These are phyloP conservation scores for Coemansia sp. DNA, from an alignment of 192 early-diverging fungal species.

Conservation along the genomic window DNA sequence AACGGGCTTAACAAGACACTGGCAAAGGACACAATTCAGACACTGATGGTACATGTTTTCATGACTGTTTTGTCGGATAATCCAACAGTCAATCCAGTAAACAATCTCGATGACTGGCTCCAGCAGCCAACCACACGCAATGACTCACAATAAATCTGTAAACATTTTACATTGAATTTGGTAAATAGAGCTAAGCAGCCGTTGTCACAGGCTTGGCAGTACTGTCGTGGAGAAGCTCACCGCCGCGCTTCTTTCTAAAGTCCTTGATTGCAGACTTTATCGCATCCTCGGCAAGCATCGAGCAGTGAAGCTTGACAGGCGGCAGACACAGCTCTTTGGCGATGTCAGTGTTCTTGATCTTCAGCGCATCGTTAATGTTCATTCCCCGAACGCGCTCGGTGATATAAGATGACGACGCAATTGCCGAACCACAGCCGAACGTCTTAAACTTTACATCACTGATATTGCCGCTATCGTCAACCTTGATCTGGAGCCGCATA, in stretches of 20 bases:
- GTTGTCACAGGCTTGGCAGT: slow-evolving; percentile 14
- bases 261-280: slow-evolving; percentile 99
- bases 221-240: slow-evolving; percentile 22
- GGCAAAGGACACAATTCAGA: slow-evolving; percentile 50
- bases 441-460: slow-evolving; percentile 98
- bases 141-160: not conserved
- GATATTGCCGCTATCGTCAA: slow-evolving; percentile 93
- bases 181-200: not conserved
- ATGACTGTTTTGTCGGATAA: slow-evolving; percentile 25
- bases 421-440: slow-evolving; percentile 96
- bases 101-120: slow-evolving; percentile 13
- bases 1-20: slow-evolving; percentile 40
- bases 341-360: slow-evolving; percentile 97
- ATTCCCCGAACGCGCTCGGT: slow-evolving; percentile 96
- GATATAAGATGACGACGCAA: slow-evolving; percentile 87
- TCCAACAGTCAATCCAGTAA: not conserved
- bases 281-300: slow-evolving; percentile 98
- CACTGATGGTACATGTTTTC: slow-evolving; percentile 24
- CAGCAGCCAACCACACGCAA: not conserved
- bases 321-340: slow-evolving; percentile 93
- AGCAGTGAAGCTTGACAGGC: slow-evolving; percentile 98
- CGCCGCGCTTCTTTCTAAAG: slow-evolving; percentile 81
- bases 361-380: slow-evolving; percentile 84
- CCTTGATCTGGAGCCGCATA: slow-evolving; percentile 95
- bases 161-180: slow-evolving; percentile 7